A percentile compares a stretch with the other conserved stretches of the same genome.
phyloP scores from a whole-genome alignment of 2,329 filamentous ascomycete species.

The Rutstroemia sp. region DNA sequence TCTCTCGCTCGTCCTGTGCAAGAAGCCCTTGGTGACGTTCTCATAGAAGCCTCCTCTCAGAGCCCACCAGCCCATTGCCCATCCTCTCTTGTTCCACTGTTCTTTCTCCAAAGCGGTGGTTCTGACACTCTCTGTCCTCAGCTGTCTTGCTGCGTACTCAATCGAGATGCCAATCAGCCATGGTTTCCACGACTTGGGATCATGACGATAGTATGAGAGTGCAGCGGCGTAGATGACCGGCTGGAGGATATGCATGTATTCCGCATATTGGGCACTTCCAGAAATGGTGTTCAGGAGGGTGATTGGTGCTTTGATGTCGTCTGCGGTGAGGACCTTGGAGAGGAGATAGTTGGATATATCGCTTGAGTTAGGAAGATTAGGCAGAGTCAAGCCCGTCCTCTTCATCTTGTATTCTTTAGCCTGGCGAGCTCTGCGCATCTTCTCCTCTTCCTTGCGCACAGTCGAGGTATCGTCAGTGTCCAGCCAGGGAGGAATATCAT shows the following conservation, averaged over 20 bases:
- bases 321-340: conserved; percentile 83
- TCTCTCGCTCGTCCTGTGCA: conserved; percentile 41
- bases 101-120: conserved; percentile 86
- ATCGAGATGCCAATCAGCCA: conserved; percentile 83
- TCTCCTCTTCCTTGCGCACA: conserved; percentile 4
- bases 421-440: neutral
- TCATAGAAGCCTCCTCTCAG: conserved; percentile 98
- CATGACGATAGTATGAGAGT: conserved; percentile 61
- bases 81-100: conserved; percentile 80
- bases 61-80: conserved; percentile 89
- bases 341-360: conserved; percentile 85
- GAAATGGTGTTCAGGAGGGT: conserved; percentile 77
- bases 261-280: conserved; percentile 67
- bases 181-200: conserved; percentile 72
- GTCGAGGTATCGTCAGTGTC: conserved; percentile 22
- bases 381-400: conserved; percentile 80
- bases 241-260: conserved; percentile 85
- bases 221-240: conserved; percentile 82
- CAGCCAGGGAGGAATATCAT: conserved; percentile 34
- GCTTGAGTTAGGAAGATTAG: conserved; percentile 69
- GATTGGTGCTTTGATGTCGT: conserved; percentile 90
- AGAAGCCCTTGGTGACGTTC: conserved; percentile 72
- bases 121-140: conserved; percentile 53
- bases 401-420: conserved; percentile 78
- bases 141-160: conserved; percentile 82